Evolutionary conservation across 208 protist genomes (phyloP).

Genomic region (Crithidia thermophila): DNA sequence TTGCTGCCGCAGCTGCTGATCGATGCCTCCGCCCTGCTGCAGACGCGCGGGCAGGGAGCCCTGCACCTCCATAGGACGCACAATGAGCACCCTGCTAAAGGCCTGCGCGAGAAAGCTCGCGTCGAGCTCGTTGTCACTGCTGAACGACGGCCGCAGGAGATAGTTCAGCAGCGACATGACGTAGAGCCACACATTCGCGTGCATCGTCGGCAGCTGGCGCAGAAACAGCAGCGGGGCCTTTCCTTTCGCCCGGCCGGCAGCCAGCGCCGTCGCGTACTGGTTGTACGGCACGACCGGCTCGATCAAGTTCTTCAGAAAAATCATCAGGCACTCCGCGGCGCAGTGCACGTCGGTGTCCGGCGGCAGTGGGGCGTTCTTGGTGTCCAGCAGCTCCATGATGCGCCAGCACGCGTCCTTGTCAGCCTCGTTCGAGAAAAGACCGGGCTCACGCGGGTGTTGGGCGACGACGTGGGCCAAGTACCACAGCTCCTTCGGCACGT

Average conservation of each 20-base stretch:
- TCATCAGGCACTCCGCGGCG: conserved; percentile 69
- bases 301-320: conserved; percentile 75
- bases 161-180: conserved; percentile 85
- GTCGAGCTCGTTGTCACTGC: conserved; percentile 63
- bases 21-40: conserved; percentile 50
- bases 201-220: conserved; percentile 70
- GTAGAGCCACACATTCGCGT: conserved; percentile 89
- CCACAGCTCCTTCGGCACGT: conserved; percentile 92
- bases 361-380: conserved; percentile 34
- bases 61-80: conserved; percentile 39
- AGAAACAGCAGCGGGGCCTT: conserved; percentile 66
- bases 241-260: conserved; percentile 51
- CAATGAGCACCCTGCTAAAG: conserved; percentile 70
- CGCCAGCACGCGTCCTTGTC: conserved; percentile 40
- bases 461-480: conserved; percentile 69
- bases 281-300: conserved; percentile 81
- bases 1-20: conserved; percentile 68
- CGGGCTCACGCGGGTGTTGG: conserved; percentile 42
- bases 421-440: conserved; percentile 66
- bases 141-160: conserved; percentile 68
- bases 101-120: conserved; percentile 55
- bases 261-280: conserved; percentile 62
- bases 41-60: conserved; percentile 31
- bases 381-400: conserved; percentile 82
- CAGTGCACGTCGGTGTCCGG: conserved; percentile 45